phyloP scores from a whole-genome alignment of 2,329 filamentous ascomycete genomes.

The Cytospora piceae region DNA sequence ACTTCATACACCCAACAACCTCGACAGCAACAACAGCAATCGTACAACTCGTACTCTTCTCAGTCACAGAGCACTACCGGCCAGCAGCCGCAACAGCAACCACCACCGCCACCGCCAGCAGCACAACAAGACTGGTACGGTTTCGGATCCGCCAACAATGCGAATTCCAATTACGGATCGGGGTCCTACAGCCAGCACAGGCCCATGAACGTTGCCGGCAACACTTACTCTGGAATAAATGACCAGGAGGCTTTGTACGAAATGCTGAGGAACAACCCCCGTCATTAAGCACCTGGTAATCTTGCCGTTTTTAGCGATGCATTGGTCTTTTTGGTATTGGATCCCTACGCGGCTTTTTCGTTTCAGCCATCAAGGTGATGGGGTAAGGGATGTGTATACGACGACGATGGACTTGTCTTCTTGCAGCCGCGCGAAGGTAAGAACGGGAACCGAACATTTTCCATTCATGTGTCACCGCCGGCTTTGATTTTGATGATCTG shows the following conservation, averaged over 20 bases:
- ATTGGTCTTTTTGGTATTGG: neutral
- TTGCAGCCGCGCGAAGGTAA: neutral
- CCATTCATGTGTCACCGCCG: neutral
- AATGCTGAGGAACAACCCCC: slow-evolving; percentile 31
- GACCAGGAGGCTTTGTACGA: slow-evolving; percentile 36
- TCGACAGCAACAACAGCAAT: slow-evolving; percentile 34
- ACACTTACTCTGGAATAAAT: slow-evolving; percentile 36
- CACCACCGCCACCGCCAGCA: slow-evolving; percentile 32
- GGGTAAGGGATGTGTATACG: neutral
- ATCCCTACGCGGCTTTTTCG: neutral
- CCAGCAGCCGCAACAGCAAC: slow-evolving; percentile 37
- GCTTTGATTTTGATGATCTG: neutral
- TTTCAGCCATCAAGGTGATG: neutral
- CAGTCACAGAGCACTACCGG: slow-evolving; percentile 34
- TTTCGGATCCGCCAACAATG: slow-evolving; percentile 36
- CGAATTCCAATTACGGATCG: slow-evolving; percentile 33
- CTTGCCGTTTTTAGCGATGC: neutral
- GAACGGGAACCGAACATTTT: neutral
- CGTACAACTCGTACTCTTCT: slow-evolving; percentile 37
- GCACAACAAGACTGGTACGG: slow-evolving; percentile 42
- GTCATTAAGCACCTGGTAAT: slow-evolving; percentile 16
- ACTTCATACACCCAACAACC: slow-evolving; percentile 37
- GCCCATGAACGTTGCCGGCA: slow-evolving; percentile 36
- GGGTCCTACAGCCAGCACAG: slow-evolving; percentile 32
- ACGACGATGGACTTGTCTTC: neutral